Evolutionary conservation across 2,329 filamentous ascomycete species (phyloP).

Genomic region (Neoscytalidium dimidiatum): DNA sequence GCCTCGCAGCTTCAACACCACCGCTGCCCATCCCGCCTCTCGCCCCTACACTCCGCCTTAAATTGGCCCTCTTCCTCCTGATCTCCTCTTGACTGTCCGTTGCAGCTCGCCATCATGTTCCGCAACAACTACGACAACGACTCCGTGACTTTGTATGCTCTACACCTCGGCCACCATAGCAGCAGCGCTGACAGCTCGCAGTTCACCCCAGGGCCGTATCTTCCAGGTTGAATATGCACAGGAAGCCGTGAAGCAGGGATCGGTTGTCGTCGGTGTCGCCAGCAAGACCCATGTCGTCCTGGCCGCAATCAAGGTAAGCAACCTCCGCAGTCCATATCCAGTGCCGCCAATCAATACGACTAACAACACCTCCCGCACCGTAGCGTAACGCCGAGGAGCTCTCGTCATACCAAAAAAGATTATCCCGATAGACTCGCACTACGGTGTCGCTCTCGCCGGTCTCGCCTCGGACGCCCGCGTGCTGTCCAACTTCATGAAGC

Average conservation of each 20-base stretch:
- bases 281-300: slow-evolving; percentile 98
- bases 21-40: slow-evolving; percentile 22
- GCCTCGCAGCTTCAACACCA: slow-evolving; percentile 25
- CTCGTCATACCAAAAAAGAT: slow-evolving; percentile 99
- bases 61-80: neutral
- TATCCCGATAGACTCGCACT: slow-evolving; percentile 93
- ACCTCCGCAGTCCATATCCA: slow-evolving; percentile 3
- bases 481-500: slow-evolving; percentile 99
- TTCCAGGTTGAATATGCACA: slow-evolving; percentile 99
- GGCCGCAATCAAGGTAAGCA: slow-evolving; percentile 85
- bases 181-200: slow-evolving; percentile 42
- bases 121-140: slow-evolving; percentile 99
- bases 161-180: slow-evolving; percentile 17
- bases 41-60: slow-evolving; percentile 11
- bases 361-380: slow-evolving; percentile 17
- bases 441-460: slow-evolving; percentile 92
- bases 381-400: slow-evolving; percentile 99
- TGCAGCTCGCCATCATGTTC: slow-evolving; percentile 71
- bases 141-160: slow-evolving; percentile 91
- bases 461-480: slow-evolving; percentile 97
- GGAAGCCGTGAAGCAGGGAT: slow-evolving; percentile 98
- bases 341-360: neutral
- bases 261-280: slow-evolving; percentile 92
- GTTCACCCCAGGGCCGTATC: slow-evolving; percentile 98
- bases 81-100: slow-evolving; percentile 8